Percentiles rank a stretch among this genome's conserved stretches.
These are phyloP conservation scores for Penicillium sp. DNA, from an alignment of 2,329 filamentous ascomycete species.

Conservation along the genomic window DNA sequence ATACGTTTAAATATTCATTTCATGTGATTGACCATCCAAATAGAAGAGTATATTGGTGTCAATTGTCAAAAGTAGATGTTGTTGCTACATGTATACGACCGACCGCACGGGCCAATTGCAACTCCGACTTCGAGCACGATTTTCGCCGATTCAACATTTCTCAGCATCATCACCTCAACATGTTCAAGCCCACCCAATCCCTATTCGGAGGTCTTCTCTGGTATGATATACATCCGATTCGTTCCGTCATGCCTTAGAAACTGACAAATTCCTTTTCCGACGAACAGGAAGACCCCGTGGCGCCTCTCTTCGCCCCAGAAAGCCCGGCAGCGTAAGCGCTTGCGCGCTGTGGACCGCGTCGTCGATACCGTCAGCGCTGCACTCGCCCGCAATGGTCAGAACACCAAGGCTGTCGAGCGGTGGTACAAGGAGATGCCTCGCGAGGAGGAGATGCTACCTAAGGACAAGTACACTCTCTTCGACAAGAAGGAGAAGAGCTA, in stretches of 20 bases:
- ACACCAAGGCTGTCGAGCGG: conserved; percentile 73
- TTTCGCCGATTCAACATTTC: conserved; percentile 17
- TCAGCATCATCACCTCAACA: conserved; percentile 17
- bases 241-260: not conserved
- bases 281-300: conserved; percentile 89
- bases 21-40: not conserved
- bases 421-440: conserved; percentile 97
- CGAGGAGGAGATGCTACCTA: conserved; percentile 91
- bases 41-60: not conserved
- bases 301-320: conserved; percentile 91
- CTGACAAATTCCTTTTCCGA: conserved; percentile 15
- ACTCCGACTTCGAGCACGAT: conserved; percentile 25
- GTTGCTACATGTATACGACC: not conserved
- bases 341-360: conserved; percentile 84
- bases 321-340: conserved; percentile 76
- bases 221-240: conserved; percentile 46
- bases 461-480: conserved; percentile 98
- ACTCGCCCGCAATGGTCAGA: conserved; percentile 68
- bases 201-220: conserved; percentile 81
- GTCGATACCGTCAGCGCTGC: conserved; percentile 79
- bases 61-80: not conserved
- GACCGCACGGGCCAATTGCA: conserved; percentile 25
- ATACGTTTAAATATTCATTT: not conserved
- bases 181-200: conserved; percentile 81
- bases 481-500: conserved; percentile 95